Conservation (phyloP, 495 filamentous ascomycete species). For the Sordaria brevicollis region DNA sequence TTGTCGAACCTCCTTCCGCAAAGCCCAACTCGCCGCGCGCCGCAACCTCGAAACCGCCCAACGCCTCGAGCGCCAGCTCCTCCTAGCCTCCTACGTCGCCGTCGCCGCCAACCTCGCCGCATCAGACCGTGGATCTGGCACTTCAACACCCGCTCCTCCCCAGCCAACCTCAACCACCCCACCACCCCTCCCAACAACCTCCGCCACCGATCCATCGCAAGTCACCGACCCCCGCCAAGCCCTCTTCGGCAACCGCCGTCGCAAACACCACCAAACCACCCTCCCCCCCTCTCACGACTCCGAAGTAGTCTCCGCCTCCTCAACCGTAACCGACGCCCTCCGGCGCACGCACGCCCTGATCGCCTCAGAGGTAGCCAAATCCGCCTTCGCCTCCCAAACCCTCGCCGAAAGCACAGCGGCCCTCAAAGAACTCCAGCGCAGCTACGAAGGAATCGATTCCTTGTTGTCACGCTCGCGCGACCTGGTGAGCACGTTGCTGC, state of each 20-base stretch:
- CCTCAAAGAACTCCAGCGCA: constrained; percentile 64
- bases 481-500: constrained; percentile 68
- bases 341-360: constrained; percentile 78
- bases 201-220: neutral
- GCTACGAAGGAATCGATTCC: constrained; percentile 66
- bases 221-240: constrained; percentile 5
- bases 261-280: constrained; percentile 4
- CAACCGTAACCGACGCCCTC: constrained; percentile 75
- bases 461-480: constrained; percentile 62
- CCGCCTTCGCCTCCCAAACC: constrained; percentile 80
- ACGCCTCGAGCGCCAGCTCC: constrained; percentile 63
- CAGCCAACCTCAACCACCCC: constrained; percentile 4
- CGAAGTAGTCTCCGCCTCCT: constrained; percentile 58
- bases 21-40: constrained; percentile 74
- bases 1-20: constrained; percentile 65
- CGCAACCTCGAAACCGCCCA: constrained; percentile 61
- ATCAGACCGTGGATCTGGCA: constrained; percentile 13
- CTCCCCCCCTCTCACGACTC: constrained; percentile 44
- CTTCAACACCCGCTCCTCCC: constrained; percentile 2
- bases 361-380: constrained; percentile 68
- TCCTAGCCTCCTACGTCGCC: constrained; percentile 53
- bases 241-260: constrained; percentile 16
- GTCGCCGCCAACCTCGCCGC: constrained; percentile 26
- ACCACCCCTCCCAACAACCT: constrained; percentile 22
- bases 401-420: constrained; percentile 73